phyloP scores from a whole-genome alignment of 2,329 filamentous ascomycete species.

The Calcarisporium arbuscula region DNA sequence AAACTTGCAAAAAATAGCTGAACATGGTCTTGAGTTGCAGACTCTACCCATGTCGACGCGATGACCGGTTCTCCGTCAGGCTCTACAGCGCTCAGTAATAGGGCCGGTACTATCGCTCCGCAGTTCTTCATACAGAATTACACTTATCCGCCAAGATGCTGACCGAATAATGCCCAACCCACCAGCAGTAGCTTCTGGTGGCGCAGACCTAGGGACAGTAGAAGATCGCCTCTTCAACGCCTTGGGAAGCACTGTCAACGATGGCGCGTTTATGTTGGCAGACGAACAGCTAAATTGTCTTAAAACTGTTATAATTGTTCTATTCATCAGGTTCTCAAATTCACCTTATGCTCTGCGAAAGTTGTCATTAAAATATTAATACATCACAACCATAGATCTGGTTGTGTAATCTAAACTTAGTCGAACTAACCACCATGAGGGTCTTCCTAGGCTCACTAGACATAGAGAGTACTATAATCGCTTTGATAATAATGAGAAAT shows the following conservation, averaged over 20 bases:
- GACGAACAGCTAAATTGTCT: background rate
- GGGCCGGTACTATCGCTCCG: background rate
- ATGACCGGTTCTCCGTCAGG: background rate
- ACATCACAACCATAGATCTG: background rate
- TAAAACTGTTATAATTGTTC: background rate
- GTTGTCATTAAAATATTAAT: background rate
- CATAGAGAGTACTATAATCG: background rate
- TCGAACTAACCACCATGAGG: background rate
- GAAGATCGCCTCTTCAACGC: background rate
- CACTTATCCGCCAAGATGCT: background rate
- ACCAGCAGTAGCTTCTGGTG: background rate
- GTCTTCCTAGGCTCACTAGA: background rate
- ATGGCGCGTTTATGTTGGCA: background rate
- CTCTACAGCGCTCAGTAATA: background rate
- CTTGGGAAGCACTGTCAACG: background rate
- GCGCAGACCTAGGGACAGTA: slow-evolving; percentile 1
- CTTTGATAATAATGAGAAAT: background rate
- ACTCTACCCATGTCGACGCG: background rate
- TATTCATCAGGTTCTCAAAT: too few species aligned
- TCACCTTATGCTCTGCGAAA: background rate
- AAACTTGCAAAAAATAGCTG: background rate
- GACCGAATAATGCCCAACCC: background rate
- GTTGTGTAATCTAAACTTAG: background rate
- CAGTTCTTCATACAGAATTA: background rate
- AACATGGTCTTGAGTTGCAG: background rate